These are phyloP conservation scores for Phoma sp. DNA, from an alignment of 2,329 filamentous ascomycete genomes.

Conservation along the genomic window DNA sequence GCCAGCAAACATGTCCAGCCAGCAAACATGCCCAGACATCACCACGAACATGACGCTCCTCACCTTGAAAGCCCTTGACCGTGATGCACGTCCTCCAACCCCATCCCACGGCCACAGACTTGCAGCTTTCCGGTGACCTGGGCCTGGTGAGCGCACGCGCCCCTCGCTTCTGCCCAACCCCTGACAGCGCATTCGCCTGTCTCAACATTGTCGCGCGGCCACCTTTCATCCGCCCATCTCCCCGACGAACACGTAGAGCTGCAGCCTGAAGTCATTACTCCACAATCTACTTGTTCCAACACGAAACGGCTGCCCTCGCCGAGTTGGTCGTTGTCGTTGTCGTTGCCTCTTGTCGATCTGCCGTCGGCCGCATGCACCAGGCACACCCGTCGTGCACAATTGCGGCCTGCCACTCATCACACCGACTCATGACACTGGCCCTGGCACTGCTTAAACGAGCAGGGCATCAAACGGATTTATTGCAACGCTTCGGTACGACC, in stretches of 20 bases:
- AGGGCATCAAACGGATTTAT: background rate
- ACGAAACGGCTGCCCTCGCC: background rate
- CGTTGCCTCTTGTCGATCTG: background rate
- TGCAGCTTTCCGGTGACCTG: constrained; percentile 31
- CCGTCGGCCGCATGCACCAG: constrained; percentile 8
- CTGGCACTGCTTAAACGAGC: constrained; percentile 2
- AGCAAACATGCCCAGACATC: no score
- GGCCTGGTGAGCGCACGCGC: constrained; percentile 21
- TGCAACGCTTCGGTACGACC: constrained; percentile 27
- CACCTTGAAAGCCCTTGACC: background rate
- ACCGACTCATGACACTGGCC: constrained; percentile 8
- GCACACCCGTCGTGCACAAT: constrained; percentile 9
- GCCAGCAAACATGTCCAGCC: no score
- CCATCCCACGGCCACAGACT: constrained; percentile 17
- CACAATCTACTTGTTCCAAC: background rate
- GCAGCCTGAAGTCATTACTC: constrained; percentile 1
- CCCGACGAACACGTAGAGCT: constrained; percentile 6
- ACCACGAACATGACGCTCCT: background rate
- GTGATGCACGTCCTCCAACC: constrained; percentile 11
- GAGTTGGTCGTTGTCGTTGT: no score
- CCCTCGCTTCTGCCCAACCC: constrained; percentile 24
- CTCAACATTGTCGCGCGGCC: constrained; percentile 6
- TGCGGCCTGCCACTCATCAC: constrained; percentile 12
- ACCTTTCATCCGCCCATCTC: constrained; percentile 10
- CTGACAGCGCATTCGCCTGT: constrained; percentile 19